phyloP scores from a whole-genome alignment of 441 rosid genomes.

The Rhodomyrtus psidioides region DNA sequence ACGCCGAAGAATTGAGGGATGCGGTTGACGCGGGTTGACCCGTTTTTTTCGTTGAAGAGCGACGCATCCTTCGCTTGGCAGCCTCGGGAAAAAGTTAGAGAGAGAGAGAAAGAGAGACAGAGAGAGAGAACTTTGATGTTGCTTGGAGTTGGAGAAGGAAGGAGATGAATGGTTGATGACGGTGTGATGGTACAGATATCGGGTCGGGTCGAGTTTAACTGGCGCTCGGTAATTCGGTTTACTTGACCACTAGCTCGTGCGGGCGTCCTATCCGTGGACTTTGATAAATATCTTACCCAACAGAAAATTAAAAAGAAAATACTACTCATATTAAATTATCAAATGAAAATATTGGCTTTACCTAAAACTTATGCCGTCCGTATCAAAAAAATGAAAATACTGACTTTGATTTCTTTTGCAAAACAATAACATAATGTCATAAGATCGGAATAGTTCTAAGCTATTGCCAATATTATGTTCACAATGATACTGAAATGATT shows the following conservation, averaged over 20 bases:
- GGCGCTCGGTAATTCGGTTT: not conserved
- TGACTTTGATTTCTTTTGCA: not conserved
- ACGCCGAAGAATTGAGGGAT: conserved; percentile 42
- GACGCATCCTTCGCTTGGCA: conserved; percentile 65
- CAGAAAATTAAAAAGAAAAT: not conserved
- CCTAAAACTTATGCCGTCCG: not conserved
- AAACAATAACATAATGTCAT: not conserved
- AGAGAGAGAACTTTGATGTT: not conserved
- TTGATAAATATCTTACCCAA: not conserved
- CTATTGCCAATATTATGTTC: not conserved
- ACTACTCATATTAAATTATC: not conserved
- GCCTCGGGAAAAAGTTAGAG: not conserved
- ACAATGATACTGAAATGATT: not conserved
- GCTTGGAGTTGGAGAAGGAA: not conserved
- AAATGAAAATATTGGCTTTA: not conserved
- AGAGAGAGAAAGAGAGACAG: not conserved
- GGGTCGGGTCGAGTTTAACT: not conserved
- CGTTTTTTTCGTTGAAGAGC: conserved; percentile 62
- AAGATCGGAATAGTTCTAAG: not conserved
- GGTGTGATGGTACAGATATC: not conserved
- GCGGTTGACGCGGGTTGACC: conserved; percentile 59
- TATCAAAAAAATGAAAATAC: not conserved
- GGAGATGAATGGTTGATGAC: not conserved
- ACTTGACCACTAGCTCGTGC: not conserved
- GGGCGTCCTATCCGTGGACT: not conserved